These are phyloP conservation scores for Candolleomyces aberdarensis DNA, from an alignment of 768 basidiomycete species.

Conservation along the genomic window DNA sequence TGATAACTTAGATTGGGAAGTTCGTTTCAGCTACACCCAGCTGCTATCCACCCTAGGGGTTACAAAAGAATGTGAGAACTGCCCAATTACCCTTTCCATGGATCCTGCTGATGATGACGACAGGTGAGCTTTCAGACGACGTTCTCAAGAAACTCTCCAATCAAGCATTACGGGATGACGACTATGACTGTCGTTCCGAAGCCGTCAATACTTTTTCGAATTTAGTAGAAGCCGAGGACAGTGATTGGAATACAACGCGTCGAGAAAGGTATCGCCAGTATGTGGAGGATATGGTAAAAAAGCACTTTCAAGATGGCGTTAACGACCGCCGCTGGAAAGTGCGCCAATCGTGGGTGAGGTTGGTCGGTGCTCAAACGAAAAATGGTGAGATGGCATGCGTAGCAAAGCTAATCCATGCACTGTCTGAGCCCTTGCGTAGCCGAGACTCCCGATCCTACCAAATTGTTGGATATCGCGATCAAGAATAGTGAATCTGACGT, in stretches of 20 bases:
- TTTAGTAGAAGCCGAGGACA: not conserved
- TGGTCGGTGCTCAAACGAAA: not conserved
- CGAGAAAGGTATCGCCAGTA: too few relatives aligned
- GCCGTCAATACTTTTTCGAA: not conserved
- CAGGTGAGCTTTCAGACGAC: not conserved
- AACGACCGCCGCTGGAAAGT: not conserved
- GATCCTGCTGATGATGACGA: too few relatives aligned
- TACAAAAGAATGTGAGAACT: not conserved
- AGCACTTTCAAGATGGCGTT: not conserved
- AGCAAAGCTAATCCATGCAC: not conserved
- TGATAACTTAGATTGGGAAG: not conserved
- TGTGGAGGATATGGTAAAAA: not conserved
- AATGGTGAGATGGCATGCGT: not conserved
- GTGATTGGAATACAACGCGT: not conserved
- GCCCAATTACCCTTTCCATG: too few relatives aligned
- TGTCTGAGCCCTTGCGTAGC: not conserved
- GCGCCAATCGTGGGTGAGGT: not conserved
- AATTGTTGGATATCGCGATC: not conserved
- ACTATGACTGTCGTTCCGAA: not conserved
- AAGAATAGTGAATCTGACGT: not conserved
- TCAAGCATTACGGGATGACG: not conserved
- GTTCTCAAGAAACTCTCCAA: not conserved
- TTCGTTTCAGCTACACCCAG: not conserved
- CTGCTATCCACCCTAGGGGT: not conserved
- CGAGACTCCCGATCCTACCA: too few relatives aligned